Evolutionary conservation across 2,329 filamentous ascomycete genomes (phyloP), one percentile per base, ranked within the genome.

Genomic region (Fusarium sororula): DNA sequence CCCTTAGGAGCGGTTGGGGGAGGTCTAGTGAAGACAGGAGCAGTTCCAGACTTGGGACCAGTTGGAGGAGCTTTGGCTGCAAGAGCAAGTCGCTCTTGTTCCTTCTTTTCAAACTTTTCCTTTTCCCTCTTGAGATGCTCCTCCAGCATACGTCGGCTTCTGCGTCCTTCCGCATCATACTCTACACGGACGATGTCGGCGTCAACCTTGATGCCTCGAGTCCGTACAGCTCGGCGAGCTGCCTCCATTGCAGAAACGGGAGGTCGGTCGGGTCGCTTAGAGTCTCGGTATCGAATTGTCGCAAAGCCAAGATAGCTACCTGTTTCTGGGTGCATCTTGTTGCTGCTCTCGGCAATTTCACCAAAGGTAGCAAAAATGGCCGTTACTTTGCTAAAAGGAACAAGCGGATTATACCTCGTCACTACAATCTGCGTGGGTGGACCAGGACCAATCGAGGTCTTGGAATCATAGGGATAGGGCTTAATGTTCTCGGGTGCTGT

Each of bases 221-320:
- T 89, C 69, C 91, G 89, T 44, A 95, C 91, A 15, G 96, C 96
- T 76, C 90, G 89, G 77, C 93, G 94, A 14, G 96, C 96, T 45
- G 95, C 94, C 68, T 93, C 92, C 45, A 93, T 90, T 11, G 94
- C 96, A 56, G 91, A 88, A 44, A 94, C 84, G 61, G 84, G 82
- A 10, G 81, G 79, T 12, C 79, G 79, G 50, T 80, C 82, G 9
- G 80, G 75, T 20, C 81, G 82, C 84, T 90, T 88, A 5, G 88
- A 85, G 80, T 98, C 96, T 78, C 93, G 91, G 82, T 97, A 99
- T 67, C 93, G 91, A 80, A 99, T 94, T 22, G 94, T 94, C 74
- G 94, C 97, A 80, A 99, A 95, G 18, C 96, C 96, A 18, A 99
- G 88, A 80, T 97, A 97, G 79, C 94, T 96, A 24, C 96, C 96